A percentile compares a stretch with the other conserved stretches of the same genome.
These are phyloP conservation scores for Atalantia buxifolia DNA, from an alignment of 345 rosid genomes.

Conservation along the genomic window DNA sequence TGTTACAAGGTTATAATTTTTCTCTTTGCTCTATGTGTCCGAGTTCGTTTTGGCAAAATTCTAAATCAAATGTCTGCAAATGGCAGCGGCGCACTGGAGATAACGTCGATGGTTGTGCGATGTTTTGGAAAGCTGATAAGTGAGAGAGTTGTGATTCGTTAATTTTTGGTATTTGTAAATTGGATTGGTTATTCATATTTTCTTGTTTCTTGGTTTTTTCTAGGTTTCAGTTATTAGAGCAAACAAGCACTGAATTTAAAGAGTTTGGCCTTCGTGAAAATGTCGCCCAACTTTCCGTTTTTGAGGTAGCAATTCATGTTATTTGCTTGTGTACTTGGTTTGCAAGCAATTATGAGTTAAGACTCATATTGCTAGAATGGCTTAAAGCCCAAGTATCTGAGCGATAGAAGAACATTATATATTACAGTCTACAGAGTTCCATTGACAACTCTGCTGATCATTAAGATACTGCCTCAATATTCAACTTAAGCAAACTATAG, in stretches of 20 bases:
- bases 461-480: not conserved
- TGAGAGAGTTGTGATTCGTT: constrained; percentile 23
- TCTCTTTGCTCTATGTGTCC: not conserved
- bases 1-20: constrained; percentile 55
- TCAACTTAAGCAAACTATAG: not conserved
- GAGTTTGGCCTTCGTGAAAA: constrained; percentile 63
- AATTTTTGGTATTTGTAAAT: not conserved
- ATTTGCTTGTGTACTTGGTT: not conserved
- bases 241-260: constrained; percentile 64
- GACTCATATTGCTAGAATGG: not conserved
- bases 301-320: constrained; percentile 50
- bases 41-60: not conserved
- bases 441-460: not conserved
- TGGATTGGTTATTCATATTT: constrained; percentile 4
- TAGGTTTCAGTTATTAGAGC: constrained; percentile 66
- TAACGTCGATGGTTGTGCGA: constrained; percentile 76
- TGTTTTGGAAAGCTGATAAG: constrained; percentile 73
- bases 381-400: not conserved
- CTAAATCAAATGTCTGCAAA: constrained; percentile 8
- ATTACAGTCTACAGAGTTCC: not conserved
- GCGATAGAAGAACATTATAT: not conserved
- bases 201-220: not conserved
- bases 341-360: not conserved
- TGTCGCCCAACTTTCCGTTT: constrained; percentile 75
- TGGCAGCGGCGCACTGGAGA: constrained; percentile 84